Conservation (phyloP, 2,329 filamentous ascomycete species). For the Pyrenophora tritici-repentis region DNA sequence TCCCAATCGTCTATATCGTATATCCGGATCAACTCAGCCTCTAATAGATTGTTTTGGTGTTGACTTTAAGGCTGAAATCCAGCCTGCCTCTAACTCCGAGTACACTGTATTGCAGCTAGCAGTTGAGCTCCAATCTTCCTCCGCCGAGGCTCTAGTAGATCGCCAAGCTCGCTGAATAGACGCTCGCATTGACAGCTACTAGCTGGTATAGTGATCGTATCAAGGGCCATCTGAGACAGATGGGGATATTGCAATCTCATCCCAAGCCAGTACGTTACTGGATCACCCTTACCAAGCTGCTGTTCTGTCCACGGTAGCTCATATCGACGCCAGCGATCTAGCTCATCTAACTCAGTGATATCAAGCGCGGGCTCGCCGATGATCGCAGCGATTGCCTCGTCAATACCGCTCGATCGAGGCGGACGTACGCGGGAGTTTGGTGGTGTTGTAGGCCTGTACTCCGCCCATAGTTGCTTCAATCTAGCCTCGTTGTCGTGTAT, state of each 20-base stretch:
- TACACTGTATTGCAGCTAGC: too few species aligned
- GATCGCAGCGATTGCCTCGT: not conserved
- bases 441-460: too few species aligned
- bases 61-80: too few species aligned
- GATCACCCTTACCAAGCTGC: not conserved
- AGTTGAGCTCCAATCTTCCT: too few species aligned
- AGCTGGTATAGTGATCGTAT: constrained; percentile 2
- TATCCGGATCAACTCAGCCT: not conserved
- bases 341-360: not conserved
- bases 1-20: not conserved
- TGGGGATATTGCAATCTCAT: not conserved
- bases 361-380: not conserved
- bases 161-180: constrained; percentile 6
- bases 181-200: not conserved
- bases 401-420: not conserved
- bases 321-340: not conserved
- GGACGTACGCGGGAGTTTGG: too few species aligned
- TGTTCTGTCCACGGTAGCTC: not conserved
- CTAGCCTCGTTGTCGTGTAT: not conserved
- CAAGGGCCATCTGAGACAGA: not conserved
- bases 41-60: too few species aligned
- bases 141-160: constrained; percentile 2
- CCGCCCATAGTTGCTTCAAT: too few species aligned
- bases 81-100: too few species aligned
- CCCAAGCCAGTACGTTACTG: not conserved